Conservation (phyloP, 2,329 filamentous ascomycete genomes). For the Whalleya microplaca region DNA sequence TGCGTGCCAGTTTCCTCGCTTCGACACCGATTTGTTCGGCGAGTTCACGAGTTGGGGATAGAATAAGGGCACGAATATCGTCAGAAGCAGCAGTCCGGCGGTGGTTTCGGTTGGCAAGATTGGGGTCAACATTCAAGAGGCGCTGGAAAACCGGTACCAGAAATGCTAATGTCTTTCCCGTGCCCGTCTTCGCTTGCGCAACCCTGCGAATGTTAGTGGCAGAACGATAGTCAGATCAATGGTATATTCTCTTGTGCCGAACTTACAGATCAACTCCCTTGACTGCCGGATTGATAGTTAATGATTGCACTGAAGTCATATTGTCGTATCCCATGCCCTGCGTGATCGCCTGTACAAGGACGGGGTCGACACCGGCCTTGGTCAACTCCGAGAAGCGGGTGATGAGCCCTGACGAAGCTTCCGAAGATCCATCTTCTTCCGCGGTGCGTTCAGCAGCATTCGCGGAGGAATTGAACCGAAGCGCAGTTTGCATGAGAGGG, state of each 20-base stretch:
- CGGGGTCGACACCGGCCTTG: slow-evolving; percentile 59
- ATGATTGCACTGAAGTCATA: slow-evolving; percentile 92
- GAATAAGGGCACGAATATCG: slow-evolving; percentile 70
- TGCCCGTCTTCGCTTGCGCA: slow-evolving; percentile 95
- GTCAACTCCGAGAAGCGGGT: slow-evolving; percentile 51
- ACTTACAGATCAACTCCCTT: slow-evolving; percentile 82
- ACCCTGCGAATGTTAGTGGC: slow-evolving; percentile 55
- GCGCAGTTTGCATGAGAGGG: slow-evolving; percentile 21
- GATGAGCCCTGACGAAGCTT: slow-evolving; percentile 31
- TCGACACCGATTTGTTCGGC: slow-evolving; percentile 82
- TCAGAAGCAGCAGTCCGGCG: slow-evolving; percentile 45
- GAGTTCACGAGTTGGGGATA: slow-evolving; percentile 81
- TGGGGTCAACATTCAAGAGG: slow-evolving; percentile 67
- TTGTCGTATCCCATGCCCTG: slow-evolving; percentile 73
- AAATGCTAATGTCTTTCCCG: slow-evolving; percentile 95
- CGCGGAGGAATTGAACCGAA: slow-evolving; percentile 30
- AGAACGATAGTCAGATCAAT: slow-evolving; percentile 32
- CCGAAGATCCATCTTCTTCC: slow-evolving; percentile 13
- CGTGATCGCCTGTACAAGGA: slow-evolving; percentile 70
- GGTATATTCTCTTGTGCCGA: slow-evolving; percentile 3
- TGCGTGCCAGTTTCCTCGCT: slow-evolving; percentile 66
- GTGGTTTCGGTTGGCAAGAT: slow-evolving; percentile 54
- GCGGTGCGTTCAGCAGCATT: slow-evolving; percentile 22
- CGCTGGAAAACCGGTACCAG: slow-evolving; percentile 83
- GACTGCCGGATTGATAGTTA: slow-evolving; percentile 80